phyloP scores from a whole-genome alignment of 148 eudicot species.

The Nepenthes mirabilis region DNA sequence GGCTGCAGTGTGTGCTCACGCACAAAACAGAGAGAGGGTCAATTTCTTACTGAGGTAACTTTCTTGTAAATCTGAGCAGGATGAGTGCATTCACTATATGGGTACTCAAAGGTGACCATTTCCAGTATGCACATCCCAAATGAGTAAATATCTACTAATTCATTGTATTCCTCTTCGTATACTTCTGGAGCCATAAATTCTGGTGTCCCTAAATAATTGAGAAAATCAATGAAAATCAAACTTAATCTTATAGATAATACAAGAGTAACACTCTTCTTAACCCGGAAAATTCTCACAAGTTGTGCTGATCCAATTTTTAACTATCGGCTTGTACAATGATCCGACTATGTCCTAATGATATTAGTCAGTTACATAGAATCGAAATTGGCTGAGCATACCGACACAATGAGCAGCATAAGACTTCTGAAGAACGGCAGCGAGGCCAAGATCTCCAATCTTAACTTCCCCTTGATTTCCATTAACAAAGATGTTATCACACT shows the following conservation, averaged over 20 bases:
- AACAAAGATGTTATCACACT: constrained; percentile 18
- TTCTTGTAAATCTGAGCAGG: constrained; percentile 8
- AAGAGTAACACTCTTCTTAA: background rate
- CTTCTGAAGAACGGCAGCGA: constrained; percentile 10
- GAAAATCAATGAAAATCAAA: no score
- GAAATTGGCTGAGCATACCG: constrained; percentile 4
- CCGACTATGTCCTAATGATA: background rate
- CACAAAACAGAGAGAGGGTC: background rate
- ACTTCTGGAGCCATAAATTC: constrained; percentile 24
- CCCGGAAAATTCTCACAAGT: background rate
- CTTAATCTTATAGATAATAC: no score
- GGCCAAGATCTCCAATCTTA: constrained; percentile 21
- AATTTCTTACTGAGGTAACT: constrained; percentile 11
- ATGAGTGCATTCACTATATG: constrained; percentile 14
- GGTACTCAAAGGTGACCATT: constrained; percentile 17
- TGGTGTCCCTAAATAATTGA: constrained; percentile 14
- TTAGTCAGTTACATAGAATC: background rate
- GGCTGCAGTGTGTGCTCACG: background rate
- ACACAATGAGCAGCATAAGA: constrained; percentile 14
- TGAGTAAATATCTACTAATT: constrained; percentile 15
- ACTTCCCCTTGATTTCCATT: constrained; percentile 21
- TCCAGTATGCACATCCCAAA: constrained; percentile 19
- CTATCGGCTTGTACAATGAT: background rate
- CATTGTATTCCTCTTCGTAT: constrained; percentile 14
- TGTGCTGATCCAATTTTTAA: background rate